Base-by-base conservation (phyloP, 2,329 filamentous ascomycete species). In the Cladorrhinum sp. region DNA sequence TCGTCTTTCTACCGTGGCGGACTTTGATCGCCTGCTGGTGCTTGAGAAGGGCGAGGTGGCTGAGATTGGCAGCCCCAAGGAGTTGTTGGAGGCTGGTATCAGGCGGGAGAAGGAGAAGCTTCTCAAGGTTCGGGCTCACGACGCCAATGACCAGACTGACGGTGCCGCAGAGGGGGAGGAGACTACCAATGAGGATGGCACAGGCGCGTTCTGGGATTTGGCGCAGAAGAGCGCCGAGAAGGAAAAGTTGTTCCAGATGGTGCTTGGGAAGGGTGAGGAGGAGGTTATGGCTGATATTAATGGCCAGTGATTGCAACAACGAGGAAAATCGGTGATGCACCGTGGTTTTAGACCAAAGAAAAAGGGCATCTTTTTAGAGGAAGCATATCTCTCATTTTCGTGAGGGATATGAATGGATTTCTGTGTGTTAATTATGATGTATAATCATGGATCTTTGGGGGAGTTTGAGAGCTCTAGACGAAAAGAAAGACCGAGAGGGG, bases 21-120 rank as follows among this genome's bases (percentile, higher is more conserved):
- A 82, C 66, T 83, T 81, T 69, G 81, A 83, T 65, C 73, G 73
- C 26, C 72, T 84, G 49, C 72, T 80, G 16, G 80, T 83, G 20
- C 75, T 84, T 70, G 75, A 81, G 39, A 72, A 74, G 33, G 81
- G 81, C 1, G 67, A 70, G 33, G 73, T 83, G 23, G 77, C 77
- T 0, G 81, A 83, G 71, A 67, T 75, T 53, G 75, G 73, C 2
- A 71, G 67, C 12, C 74, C 74, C 5, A 57, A 55, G 50, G 73
- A 78, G 60, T 64, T 83, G 69, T 68, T 82, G 67, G 67, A 68
- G 63, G 72, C 68, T 9, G 73, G 73, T 1, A 72, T 74, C 67
- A 71, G 74, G 20, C 61, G 62, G n/a, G 66, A 65, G 23, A 52
- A 20, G 21, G 63, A 61, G 58, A 54, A 62, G 42, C 55, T 21